Percentiles rank a stretch among this genome's conserved stretches.
Evolutionary conservation across 1,284 basidiomycete genomes (phyloP).

Genomic region (Trametes versicolor): DNA sequence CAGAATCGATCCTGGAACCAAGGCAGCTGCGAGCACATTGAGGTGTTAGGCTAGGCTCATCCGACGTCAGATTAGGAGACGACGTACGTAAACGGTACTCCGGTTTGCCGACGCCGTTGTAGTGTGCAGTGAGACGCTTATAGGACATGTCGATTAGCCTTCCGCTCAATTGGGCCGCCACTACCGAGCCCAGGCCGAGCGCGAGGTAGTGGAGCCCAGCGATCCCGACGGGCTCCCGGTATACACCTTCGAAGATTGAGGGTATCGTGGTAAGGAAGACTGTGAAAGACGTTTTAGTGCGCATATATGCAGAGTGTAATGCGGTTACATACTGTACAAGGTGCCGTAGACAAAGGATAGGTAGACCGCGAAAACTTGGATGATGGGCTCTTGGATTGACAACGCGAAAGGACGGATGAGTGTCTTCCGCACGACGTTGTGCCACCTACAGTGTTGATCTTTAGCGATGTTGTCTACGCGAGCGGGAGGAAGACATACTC

Average conservation of each 20-base stretch:
- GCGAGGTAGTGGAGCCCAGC: constrained; percentile 74
- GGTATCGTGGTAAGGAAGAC: constrained; percentile 75
- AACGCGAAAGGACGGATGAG: constrained; percentile 57
- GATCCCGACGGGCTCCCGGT: constrained; percentile 61
- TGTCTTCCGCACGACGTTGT: constrained; percentile 46
- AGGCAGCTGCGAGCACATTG: constrained; percentile 52
- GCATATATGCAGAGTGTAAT: neutral
- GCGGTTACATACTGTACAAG: constrained; percentile 58
- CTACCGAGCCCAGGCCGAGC: constrained; percentile 62
- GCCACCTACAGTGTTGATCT: constrained; percentile 44
- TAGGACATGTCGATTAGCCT: constrained; percentile 65
- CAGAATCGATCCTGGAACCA: constrained; percentile 65
- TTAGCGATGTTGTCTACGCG: neutral
- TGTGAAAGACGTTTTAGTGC: constrained; percentile 22
- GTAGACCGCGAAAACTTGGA: constrained; percentile 55
- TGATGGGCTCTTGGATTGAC: constrained; percentile 56
- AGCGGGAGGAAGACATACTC: constrained; percentile 36
- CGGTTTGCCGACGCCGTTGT: constrained; percentile 64
- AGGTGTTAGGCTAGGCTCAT: neutral
- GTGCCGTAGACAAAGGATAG: constrained; percentile 62
- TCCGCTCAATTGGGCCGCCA: constrained; percentile 68
- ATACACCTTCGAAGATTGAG: constrained; percentile 63
- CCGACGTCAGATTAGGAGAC: neutral
- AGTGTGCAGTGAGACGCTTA: constrained; percentile 55
- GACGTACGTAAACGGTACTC: constrained; percentile 55